Conservation (phyloP, 2,329 filamentous ascomycete species). For the Pyrenophora graminea region DNA sequence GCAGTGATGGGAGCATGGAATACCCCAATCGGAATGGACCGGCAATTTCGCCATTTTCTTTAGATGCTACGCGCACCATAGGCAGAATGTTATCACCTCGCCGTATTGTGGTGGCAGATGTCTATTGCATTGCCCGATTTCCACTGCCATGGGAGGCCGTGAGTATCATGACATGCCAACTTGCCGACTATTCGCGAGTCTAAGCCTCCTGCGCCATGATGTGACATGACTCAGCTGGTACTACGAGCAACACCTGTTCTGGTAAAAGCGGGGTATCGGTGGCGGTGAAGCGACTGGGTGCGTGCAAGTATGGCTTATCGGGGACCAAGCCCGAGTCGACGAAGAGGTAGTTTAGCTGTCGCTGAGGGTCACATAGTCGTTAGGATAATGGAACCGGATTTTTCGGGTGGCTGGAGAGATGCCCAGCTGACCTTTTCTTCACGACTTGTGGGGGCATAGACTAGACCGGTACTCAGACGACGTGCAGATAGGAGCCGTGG, state of each 20-base stretch:
- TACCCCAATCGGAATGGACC: slow-evolving; percentile 56
- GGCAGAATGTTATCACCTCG: slow-evolving; percentile 45
- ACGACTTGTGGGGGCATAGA: slow-evolving; percentile 25
- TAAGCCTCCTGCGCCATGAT: slow-evolving; percentile 20
- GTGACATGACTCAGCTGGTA: slow-evolving; percentile 33
- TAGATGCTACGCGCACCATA: slow-evolving; percentile 51
- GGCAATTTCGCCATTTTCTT: slow-evolving; percentile 52
- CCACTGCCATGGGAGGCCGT: slow-evolving; percentile 47
- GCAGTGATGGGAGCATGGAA: slow-evolving; percentile 31
- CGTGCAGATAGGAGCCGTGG: slow-evolving; percentile 34
- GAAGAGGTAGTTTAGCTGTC: slow-evolving; percentile 29
- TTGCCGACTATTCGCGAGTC: slow-evolving; percentile 40
- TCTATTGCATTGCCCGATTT: slow-evolving; percentile 49
- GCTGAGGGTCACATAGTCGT: slow-evolving; percentile 45
- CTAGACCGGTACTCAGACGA: slow-evolving; percentile 50
- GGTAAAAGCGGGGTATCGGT: slow-evolving; percentile 14
- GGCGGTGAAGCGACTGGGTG: slow-evolving; percentile 14
- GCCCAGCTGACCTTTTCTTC: slow-evolving; percentile 29
- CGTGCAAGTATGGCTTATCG: slow-evolving; percentile 20
- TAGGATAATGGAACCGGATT: slow-evolving; percentile 43
- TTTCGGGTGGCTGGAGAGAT: slow-evolving; percentile 45
- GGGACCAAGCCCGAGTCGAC: neutral
- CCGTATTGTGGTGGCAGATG: slow-evolving; percentile 53
- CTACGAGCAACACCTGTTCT: slow-evolving; percentile 45
- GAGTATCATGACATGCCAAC: slow-evolving; percentile 52